Conservation (phyloP, 2,329 filamentous ascomycete genomes). For the Botrytis cinerea region DNA sequence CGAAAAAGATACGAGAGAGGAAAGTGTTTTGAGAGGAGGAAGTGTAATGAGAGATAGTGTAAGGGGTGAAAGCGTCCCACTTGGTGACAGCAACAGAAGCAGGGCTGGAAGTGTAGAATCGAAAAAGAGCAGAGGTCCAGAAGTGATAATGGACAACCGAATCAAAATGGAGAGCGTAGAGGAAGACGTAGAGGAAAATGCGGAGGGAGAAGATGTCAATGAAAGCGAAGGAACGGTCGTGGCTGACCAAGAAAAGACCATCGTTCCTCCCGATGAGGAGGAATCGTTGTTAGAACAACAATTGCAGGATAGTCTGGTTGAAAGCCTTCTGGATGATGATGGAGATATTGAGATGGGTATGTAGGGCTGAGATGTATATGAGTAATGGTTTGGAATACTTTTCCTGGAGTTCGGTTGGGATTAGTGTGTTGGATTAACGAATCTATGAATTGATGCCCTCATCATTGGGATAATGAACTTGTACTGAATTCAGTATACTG, state of each 20-base stretch:
- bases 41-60: constrained; percentile 19
- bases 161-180: constrained; percentile 8
- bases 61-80: background rate
- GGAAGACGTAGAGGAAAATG: background rate
- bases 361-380: constrained; percentile 10
- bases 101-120: background rate
- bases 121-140: constrained; percentile 13
- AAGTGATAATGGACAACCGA: constrained; percentile 4
- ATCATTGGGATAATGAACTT: background rate
- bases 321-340: constrained; percentile 24
- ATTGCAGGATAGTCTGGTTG: constrained; percentile 16
- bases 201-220: background rate
- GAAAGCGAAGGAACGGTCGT: constrained; percentile 14
- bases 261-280: constrained; percentile 7
- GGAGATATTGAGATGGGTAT: constrained; percentile 25
- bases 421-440: constrained; percentile 10
- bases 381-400: background rate
- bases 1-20: constrained; percentile 34
- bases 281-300: constrained; percentile 13
- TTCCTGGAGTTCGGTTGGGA: constrained; percentile 34
- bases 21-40: constrained; percentile 15
- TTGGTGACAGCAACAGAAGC: background rate
- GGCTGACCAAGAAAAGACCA: background rate
- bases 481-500: background rate
- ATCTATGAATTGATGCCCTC: constrained; percentile 10